phyloP scores from a whole-genome alignment of 768 basidiomycete species.

The Termitomyces sp. region DNA sequence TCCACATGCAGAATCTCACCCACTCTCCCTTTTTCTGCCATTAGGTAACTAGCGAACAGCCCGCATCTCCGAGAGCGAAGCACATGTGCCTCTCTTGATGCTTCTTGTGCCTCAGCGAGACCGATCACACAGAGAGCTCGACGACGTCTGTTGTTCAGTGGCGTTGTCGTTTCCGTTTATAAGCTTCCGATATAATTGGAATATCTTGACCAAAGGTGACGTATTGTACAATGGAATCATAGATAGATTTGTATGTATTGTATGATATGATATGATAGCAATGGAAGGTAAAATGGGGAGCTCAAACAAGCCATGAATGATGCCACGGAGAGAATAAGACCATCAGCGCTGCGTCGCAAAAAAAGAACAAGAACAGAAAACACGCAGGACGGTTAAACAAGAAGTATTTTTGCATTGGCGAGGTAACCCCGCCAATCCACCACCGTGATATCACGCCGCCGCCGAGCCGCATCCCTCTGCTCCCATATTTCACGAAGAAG shows the following conservation, averaged over 20 bases:
- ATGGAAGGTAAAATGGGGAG: background rate
- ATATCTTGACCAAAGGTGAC: conserved; percentile 4
- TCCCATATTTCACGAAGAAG: conserved; percentile 62
- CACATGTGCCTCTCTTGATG: conserved; percentile 21
- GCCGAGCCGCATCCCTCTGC: conserved; percentile 23
- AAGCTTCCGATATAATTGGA: conserved; percentile 18
- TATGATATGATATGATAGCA: background rate
- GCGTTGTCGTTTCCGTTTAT: conserved; percentile 17
- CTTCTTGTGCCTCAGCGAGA: conserved; percentile 21
- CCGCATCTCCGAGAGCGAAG: conserved; percentile 9
- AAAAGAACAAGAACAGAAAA: no score
- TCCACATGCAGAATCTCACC: conserved; percentile 11
- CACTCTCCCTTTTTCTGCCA: background rate
- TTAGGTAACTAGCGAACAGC: conserved; percentile 12
- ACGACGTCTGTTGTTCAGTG: conserved; percentile 15
- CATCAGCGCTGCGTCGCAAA: background rate
- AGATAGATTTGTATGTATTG: background rate
- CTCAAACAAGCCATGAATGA: background rate
- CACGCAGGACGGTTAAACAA: conserved; percentile 41
- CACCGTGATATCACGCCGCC: conserved; percentile 15
- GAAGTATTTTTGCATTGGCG: conserved; percentile 46
- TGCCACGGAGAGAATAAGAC: background rate
- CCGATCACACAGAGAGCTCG: background rate
- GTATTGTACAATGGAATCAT: background rate
- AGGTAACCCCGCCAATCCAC: conserved; percentile 66